phyloP scores from a whole-genome alignment of 2,329 filamentous ascomycete species.

The Cladophialophora exuberans region DNA sequence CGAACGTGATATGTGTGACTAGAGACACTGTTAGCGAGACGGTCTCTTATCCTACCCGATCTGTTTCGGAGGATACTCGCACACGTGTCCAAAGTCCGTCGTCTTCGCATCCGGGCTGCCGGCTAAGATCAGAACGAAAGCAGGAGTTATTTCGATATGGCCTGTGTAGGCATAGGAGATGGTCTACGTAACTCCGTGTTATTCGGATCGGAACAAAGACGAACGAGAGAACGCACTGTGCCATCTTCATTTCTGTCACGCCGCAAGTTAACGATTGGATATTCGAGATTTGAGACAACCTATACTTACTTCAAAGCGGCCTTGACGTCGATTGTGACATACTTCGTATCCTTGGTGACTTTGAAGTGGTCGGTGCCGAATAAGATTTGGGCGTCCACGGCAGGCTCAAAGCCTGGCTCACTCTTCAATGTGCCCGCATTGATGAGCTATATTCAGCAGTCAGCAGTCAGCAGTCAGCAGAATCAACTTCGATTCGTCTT shows the following conservation, averaged over 20 bases:
- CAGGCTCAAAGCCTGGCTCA: neutral
- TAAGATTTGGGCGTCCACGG: neutral
- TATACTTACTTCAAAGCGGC: neutral
- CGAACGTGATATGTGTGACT: neutral
- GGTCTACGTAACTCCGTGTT: neutral
- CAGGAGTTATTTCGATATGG: neutral
- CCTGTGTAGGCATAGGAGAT: neutral
- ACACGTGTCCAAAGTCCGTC: neutral
- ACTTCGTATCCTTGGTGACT: neutral
- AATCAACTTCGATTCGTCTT: neutral
- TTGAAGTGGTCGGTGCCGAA: conserved; percentile 1
- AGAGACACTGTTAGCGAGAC: neutral
- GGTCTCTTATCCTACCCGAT: neutral
- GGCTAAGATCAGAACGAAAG: neutral
- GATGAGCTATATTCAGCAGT: conserved; percentile 2
- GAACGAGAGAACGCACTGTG: neutral
- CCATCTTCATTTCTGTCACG: neutral
- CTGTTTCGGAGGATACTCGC: neutral
- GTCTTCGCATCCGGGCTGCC: neutral
- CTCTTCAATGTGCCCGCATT: neutral
- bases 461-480: neutral
- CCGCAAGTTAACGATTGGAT: neutral
- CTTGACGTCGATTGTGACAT: neutral
- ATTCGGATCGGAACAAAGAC: neutral
- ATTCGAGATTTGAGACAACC: neutral